A percentile compares a stretch with the other conserved stretches of the same genome.
Evolutionary conservation across 2,329 filamentous ascomycete species (phyloP).

Genomic region (Harringtonia aguacate): DNA sequence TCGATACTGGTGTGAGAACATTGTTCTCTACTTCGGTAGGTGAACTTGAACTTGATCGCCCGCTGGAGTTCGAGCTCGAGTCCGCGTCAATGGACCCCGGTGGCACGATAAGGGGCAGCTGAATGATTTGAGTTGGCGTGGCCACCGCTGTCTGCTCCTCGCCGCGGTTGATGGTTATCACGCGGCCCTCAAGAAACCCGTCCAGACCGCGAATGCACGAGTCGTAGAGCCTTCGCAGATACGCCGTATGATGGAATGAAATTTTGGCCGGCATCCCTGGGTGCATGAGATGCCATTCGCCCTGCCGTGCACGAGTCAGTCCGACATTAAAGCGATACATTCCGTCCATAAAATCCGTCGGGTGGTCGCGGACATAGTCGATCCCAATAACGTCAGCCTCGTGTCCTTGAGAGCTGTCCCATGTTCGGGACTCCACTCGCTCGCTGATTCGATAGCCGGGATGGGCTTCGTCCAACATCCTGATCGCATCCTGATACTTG

Average conservation of each 20-base stretch:
- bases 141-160: too few species aligned
- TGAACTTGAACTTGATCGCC: too few species aligned
- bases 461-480: slow-evolving; percentile 16
- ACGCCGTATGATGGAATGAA: slow-evolving; percentile 5
- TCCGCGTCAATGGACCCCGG: too few species aligned
- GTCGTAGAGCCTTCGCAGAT: slow-evolving; percentile 10
- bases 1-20: too few species aligned
- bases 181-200: slow-evolving; percentile 8
- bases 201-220: slow-evolving; percentile 5
- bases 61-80: too few species aligned
- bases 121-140: too few species aligned
- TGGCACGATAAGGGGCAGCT: too few species aligned
- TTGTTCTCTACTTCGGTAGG: too few species aligned
- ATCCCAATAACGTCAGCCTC: slow-evolving; percentile 37
- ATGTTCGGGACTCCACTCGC: slow-evolving; percentile 29
- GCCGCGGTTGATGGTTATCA: slow-evolving; percentile 3
- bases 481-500: slow-evolving; percentile 21
- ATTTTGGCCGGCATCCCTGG: slow-evolving; percentile 16
- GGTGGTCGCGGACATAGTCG: slow-evolving; percentile 31
- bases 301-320: slow-evolving; percentile 31
- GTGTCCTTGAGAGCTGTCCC: slow-evolving; percentile 34
- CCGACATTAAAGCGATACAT: slow-evolving; percentile 33
- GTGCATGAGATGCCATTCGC: slow-evolving; percentile 35
- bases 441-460: slow-evolving; percentile 8
- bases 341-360: slow-evolving; percentile 30